Evolutionary conservation across 1,284 basidiomycete species (phyloP), one percentile per base, ranked within the genome.

Genomic region (Papiliotrema terrestris): DNA sequence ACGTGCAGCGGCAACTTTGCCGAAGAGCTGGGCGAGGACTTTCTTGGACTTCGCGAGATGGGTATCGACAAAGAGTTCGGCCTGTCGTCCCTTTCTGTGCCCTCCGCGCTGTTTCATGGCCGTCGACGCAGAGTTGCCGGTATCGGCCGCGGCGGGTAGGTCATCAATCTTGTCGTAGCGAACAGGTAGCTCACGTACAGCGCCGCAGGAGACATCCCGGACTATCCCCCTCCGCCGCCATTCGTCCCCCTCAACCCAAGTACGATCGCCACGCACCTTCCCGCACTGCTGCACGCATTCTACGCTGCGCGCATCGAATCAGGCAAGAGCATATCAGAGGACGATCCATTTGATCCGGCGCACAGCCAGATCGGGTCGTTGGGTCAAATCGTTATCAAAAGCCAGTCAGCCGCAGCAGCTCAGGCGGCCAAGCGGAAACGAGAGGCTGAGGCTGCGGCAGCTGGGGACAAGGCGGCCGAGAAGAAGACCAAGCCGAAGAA

Each of bases 51-150:
- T 29, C 83, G 84, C 52, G 91, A 90, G 69, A 78, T 94, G 42
- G 94, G 94, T 20, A 89, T 98, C 54, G 91, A 92, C 49, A 82
- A 83, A 44, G 94, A 97, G 71, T 81, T 90, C 52, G 90, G 91
- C n/a, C 77, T 94, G 59, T 82, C 85, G 1, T 87, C 82, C 58
- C 80, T 96, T 49, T 83, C 82, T 13, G 83, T 96, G 19, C 94
- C 94, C 6, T 86, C 86, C 68, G 83, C 82, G 54, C 73, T 97
- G 35, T 83, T 93, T 69, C 87, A 85, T 66, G 85, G 88, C 37
- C 86, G 87, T 72, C 59, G 80, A 65, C 55, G 74, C 46, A 60
- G 70, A n/a, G 38, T 54, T 17, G 67, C 59, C 20, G 58, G 65
- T 35, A 59, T 56, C 42, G 56, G 45, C 15, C 56, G 55, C 14